A percentile compares a stretch with the other conserved stretches of the same genome.
Evolutionary conservation across 1,284 basidiomycete genomes (phyloP).

Genomic region (Grifola frondosa): DNA sequence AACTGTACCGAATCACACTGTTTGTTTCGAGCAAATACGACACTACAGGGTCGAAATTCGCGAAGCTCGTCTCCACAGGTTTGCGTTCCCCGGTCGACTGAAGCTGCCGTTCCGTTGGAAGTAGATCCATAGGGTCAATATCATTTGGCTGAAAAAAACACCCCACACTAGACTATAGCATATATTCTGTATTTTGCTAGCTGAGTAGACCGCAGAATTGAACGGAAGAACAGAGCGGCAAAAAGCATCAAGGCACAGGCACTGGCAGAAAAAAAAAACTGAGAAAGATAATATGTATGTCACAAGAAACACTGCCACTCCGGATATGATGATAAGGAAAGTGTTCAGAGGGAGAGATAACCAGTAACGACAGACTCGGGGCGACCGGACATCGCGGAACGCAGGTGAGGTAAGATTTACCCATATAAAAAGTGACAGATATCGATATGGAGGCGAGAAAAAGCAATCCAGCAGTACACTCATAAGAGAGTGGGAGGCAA

Average conservation of each 20-base stretch:
- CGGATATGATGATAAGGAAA: conserved; percentile 25
- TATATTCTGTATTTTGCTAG: conserved; percentile 20
- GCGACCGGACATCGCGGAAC: conserved; percentile 30
- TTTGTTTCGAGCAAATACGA: too few relatives aligned
- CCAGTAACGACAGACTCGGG: conserved; percentile 62
- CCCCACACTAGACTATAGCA: conserved; percentile 6
- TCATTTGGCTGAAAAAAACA: too few relatives aligned
- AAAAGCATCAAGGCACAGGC: conserved; percentile 18
- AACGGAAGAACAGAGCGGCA: conserved; percentile 17
- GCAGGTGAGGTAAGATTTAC: conserved; percentile 29
- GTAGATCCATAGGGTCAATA: not conserved
- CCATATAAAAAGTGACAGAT: conserved; percentile 37
- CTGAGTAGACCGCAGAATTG: conserved; percentile 11
- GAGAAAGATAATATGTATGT: conserved; percentile 32
- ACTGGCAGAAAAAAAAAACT: conserved; percentile 15
- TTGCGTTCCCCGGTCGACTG: too few relatives aligned
- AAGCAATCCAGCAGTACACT: conserved; percentile 19
- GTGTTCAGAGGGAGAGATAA: conserved; percentile 38
- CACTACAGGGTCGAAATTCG: too few relatives aligned
- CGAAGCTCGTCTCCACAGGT: too few relatives aligned
- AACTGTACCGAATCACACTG: too few relatives aligned
- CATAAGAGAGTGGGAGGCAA: conserved; percentile 20
- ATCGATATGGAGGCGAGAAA: conserved; percentile 18
- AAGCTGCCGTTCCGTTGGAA: too few relatives aligned
- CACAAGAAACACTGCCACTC: conserved; percentile 35